These are phyloP conservation scores for Stagonosporopsis tanaceti DNA, from an alignment of 2,329 filamentous ascomycete species.

Conservation along the genomic window DNA sequence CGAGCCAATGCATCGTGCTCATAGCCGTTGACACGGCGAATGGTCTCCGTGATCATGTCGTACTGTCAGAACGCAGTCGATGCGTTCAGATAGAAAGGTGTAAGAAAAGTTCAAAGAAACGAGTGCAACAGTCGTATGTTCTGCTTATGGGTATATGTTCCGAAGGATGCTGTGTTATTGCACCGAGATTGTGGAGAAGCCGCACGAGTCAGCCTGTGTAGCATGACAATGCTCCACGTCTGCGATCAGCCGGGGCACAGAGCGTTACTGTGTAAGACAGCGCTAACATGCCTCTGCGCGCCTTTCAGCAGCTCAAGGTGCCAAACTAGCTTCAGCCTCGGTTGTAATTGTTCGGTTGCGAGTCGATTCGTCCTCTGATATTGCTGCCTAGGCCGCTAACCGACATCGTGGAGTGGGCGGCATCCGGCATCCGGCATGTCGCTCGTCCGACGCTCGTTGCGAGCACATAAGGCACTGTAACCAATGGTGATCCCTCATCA, in stretches of 20 bases:
- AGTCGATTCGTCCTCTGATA: neutral
- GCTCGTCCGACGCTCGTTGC: neutral
- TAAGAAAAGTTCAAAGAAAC: neutral
- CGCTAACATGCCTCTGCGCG: neutral
- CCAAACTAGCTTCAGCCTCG: slow-evolving; percentile 6
- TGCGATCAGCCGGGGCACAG: no score
- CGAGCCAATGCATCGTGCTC: slow-evolving; percentile 59
- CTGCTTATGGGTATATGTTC: neutral
- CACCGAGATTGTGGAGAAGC: neutral
- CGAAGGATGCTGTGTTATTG: neutral
- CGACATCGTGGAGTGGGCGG: no score
- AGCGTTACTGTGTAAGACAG: no score
- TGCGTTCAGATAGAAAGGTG: neutral
- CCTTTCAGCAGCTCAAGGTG: slow-evolving; percentile 2
- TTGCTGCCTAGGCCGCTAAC: no score
- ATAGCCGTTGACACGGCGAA: slow-evolving; percentile 50
- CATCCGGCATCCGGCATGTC: neutral
- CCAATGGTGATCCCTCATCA: neutral
- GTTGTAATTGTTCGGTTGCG: neutral
- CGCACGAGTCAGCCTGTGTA: slow-evolving; percentile 2
- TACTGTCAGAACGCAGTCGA: neutral
- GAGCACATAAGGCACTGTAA: neutral
- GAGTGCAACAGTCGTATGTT: neutral
- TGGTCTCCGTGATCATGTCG: slow-evolving; percentile 44
- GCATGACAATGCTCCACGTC: neutral